Conservation (phyloP, 1,284 basidiomycete genomes). For the Kwoniella shivajii region DNA sequence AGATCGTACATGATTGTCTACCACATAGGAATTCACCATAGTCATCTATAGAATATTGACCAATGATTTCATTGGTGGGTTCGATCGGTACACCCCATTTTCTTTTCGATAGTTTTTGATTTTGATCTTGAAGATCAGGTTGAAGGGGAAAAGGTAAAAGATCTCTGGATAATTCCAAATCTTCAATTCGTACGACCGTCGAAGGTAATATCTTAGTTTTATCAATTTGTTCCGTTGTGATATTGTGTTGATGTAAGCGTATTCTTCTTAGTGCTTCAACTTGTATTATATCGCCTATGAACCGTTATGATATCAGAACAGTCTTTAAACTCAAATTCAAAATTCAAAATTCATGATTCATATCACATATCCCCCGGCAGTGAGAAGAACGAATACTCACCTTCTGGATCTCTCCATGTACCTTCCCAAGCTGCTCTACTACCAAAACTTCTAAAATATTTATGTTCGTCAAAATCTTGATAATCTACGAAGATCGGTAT, state of each 20-base stretch:
- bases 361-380: too few relatives aligned
- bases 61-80: conserved; percentile 2
- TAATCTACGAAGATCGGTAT: conserved; percentile 9
- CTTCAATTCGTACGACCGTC: conserved; percentile 2
- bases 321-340: background rate
- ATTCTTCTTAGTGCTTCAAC: conserved; percentile 8
- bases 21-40: conserved; percentile 6
- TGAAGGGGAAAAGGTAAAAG: conserved; percentile 15
- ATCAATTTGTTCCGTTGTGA: conserved; percentile 10
- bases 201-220: conserved; percentile 11
- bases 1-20: conserved; percentile 5
- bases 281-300: conserved; percentile 16
- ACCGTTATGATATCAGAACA: background rate
- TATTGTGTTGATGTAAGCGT: background rate
- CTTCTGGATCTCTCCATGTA: conserved; percentile 9
- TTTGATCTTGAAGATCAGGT: background rate
- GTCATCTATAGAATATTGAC: background rate
- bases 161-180: conserved; percentile 14
- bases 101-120: conserved; percentile 1
- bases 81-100: conserved; percentile 12
- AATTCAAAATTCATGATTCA: too few relatives aligned
- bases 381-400: conserved; percentile 3
- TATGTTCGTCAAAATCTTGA: conserved; percentile 5
- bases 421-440: background rate
- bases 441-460: conserved; percentile 1